These are phyloP conservation scores for Geotrichum cucujoidarum DNA, from an alignment of 1,139 yeast species.

Conservation along the genomic window DNA sequence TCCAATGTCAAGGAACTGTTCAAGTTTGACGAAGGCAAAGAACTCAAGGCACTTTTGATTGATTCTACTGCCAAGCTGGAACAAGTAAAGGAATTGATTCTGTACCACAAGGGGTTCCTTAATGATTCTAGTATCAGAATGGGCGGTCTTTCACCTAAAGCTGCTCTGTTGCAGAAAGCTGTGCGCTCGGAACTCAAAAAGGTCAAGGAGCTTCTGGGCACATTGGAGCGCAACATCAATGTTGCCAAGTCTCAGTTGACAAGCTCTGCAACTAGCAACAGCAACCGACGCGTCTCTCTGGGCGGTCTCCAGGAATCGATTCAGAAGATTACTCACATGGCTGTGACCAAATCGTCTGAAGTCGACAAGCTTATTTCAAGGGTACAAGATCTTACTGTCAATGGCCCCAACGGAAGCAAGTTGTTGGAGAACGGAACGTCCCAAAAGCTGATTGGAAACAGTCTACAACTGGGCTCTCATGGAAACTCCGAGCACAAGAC, in stretches of 20 bases:
- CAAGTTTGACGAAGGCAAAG: constrained; percentile 15
- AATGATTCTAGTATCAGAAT: constrained; percentile 23
- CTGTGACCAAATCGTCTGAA: background rate
- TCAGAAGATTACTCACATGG: constrained; percentile 5
- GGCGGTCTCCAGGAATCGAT: constrained; percentile 13
- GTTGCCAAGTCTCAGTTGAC: constrained; percentile 6
- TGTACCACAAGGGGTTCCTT: constrained; percentile 22
- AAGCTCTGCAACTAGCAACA: background rate
- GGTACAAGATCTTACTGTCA: constrained; percentile 5
- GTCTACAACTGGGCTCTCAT: background rate
- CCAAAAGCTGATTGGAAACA: background rate
- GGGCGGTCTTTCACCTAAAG: constrained; percentile 28
- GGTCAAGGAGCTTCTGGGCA: constrained; percentile 22
- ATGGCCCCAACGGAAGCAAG: constrained; percentile 6
- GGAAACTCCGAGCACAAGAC: background rate
- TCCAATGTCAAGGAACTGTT: constrained; percentile 6
- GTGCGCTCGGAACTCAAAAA: constrained; percentile 20
- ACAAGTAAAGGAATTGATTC: constrained; percentile 25
- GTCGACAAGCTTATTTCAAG: constrained; percentile 4
- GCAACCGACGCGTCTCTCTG: background rate
- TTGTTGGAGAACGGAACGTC: background rate
- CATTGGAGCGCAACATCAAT: constrained; percentile 9
- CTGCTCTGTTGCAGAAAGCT: constrained; percentile 27
- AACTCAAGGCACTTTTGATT: constrained; percentile 21
- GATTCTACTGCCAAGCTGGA: constrained; percentile 22